These are phyloP conservation scores for Rhododendron williamsianum DNA, from an alignment of 148 eudicot species.

Conservation along the genomic window DNA sequence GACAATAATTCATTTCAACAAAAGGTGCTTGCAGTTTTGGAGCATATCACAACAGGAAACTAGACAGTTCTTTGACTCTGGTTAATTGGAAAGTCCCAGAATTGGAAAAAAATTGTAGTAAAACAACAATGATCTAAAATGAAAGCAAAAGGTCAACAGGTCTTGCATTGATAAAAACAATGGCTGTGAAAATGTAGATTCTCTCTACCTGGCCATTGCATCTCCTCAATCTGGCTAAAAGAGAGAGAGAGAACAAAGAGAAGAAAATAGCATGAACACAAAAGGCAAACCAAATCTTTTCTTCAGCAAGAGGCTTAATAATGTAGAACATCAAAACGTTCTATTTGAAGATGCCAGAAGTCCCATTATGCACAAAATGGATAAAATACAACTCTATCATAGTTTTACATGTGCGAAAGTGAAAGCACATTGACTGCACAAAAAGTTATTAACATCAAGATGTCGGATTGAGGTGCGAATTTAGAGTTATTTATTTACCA, in stretches of 20 bases:
- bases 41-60: neutral
- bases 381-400: too few relatives aligned
- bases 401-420: too few relatives aligned
- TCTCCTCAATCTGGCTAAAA: too few relatives aligned
- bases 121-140: neutral
- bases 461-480: too few relatives aligned
- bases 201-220: too few relatives aligned
- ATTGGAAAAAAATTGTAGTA: neutral
- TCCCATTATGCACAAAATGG: too few relatives aligned
- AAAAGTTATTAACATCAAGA: too few relatives aligned
- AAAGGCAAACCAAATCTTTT: neutral
- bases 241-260: neutral
- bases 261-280: neutral
- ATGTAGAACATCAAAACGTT: neutral
- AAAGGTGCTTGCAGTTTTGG: neutral
- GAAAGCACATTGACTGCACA: too few relatives aligned
- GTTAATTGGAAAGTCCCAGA: neutral
- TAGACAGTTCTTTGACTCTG: neutral
- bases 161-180: neutral
- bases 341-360: too few relatives aligned
- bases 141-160: neutral
- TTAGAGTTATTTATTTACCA: too few relatives aligned
- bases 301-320: neutral
- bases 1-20: neutral
- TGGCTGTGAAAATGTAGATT: neutral